phyloP scores from a whole-genome alignment of 148 eudicot genomes.

The Diospyros kaki region DNA sequence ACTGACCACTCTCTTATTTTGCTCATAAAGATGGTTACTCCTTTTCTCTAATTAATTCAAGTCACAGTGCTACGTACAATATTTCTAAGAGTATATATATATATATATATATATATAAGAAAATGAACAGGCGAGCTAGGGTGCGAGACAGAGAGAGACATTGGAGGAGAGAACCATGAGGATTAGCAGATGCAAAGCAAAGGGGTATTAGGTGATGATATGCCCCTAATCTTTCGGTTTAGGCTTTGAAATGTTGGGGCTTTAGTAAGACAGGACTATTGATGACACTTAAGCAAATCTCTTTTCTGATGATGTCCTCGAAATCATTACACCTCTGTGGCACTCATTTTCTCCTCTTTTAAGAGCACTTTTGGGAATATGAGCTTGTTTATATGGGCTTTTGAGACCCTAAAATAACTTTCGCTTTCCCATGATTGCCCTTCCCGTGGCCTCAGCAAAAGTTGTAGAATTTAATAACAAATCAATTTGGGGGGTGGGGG shows the following conservation, averaged over 20 bases:
- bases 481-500: no score
- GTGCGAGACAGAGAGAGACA: no score
- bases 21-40: no score
- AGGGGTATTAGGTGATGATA: background rate
- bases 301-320: constrained; percentile 26
- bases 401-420: no score
- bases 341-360: constrained; percentile 20
- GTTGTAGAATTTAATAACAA: constrained; percentile 7
- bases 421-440: no score
- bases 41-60: no score
- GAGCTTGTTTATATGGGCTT: no score
- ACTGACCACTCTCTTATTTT: no score
- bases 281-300: constrained; percentile 13
- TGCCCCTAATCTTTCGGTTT: background rate
- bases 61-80: no score
- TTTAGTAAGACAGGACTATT: constrained; percentile 23
- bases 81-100: no score
- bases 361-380: constrained; percentile 8
- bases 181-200: background rate
- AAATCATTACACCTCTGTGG: constrained; percentile 20
- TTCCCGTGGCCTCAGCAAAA: constrained; percentile 7
- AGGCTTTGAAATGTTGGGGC: constrained; percentile 2
- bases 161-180: background rate
- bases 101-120: no score
- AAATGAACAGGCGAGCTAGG: no score